Conservation (phyloP, 768 basidiomycete species). For the Chalciporus chontae region DNA sequence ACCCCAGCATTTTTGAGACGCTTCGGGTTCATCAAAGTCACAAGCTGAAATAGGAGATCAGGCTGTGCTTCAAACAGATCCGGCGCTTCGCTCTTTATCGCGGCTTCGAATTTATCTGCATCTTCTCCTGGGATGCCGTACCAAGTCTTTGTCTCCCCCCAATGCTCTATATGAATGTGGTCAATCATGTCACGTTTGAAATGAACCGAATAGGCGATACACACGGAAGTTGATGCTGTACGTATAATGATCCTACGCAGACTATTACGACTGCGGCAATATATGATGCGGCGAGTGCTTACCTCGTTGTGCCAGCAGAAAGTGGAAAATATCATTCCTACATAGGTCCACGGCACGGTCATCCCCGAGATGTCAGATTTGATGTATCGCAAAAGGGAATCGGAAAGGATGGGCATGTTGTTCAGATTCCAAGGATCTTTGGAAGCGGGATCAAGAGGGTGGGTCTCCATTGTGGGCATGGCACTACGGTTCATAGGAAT, state of each 20-base stretch:
- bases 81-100: constrained; percentile 92
- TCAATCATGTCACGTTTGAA: constrained; percentile 24
- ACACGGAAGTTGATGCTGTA: constrained; percentile 92
- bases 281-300: constrained; percentile 22
- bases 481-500: constrained; percentile 48
- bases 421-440: constrained; percentile 97
- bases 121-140: constrained; percentile 97
- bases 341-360: constrained; percentile 99
- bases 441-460: constrained; percentile 83
- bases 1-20: constrained; percentile 85
- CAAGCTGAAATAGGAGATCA: constrained; percentile 93
- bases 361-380: constrained; percentile 99
- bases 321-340: constrained; percentile 98
- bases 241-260: constrained; percentile 87
- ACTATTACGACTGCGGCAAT: constrained; percentile 22
- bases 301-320: constrained; percentile 99
- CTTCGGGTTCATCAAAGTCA: constrained; percentile 95
- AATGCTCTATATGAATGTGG: constrained; percentile 68
- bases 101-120: constrained; percentile 93
- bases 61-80: constrained; percentile 98
- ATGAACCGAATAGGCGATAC: constrained; percentile 29
- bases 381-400: constrained; percentile 93
- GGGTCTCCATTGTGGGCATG: constrained; percentile 93
- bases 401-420: constrained; percentile 90
- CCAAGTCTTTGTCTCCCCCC: constrained; percentile 99